phyloP scores from a whole-genome alignment of 2,329 filamentous ascomycete genomes.

The Sarocladium brachiariae region DNA sequence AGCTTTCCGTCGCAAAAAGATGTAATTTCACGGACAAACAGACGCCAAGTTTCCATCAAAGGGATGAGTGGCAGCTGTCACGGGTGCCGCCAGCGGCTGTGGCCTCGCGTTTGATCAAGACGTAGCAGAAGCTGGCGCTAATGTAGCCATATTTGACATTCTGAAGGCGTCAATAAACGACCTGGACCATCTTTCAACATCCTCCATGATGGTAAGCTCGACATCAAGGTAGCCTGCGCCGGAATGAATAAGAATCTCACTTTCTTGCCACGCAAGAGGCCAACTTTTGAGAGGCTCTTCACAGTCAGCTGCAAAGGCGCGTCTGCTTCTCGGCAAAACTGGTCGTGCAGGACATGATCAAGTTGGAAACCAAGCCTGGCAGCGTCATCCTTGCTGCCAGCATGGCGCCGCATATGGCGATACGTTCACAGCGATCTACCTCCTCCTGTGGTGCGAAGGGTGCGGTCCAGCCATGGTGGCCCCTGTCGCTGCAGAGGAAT shows the following conservation, averaged over 20 bases:
- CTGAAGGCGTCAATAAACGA: conserved; percentile 41
- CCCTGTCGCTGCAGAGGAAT: conserved; percentile 19
- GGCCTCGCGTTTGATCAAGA: conserved; percentile 52
- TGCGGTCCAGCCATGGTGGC: conserved; percentile 20
- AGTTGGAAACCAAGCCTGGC: conserved; percentile 40
- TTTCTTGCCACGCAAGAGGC: conserved; percentile 53
- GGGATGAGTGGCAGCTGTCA: conserved; percentile 35
- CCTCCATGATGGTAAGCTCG: conserved; percentile 41
- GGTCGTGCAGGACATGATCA: conserved; percentile 43
- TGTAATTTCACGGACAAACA: neutral
- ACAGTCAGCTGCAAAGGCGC: conserved; percentile 60
- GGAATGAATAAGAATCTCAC: conserved; percentile 52
- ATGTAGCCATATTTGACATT: conserved; percentile 54
- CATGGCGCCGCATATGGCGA: conserved; percentile 45
- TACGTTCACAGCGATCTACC: conserved; percentile 39
- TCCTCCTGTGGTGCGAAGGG: conserved; percentile 21
- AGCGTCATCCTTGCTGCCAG: conserved; percentile 48
- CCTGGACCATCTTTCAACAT: conserved; percentile 35
- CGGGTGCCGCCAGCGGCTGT: conserved; percentile 53
- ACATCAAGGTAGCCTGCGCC: conserved; percentile 52
- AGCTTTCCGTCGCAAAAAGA: neutral
- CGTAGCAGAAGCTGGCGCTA: too few species aligned
- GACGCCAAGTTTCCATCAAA: conserved; percentile 38
- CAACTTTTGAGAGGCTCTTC: conserved; percentile 58
- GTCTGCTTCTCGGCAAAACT: conserved; percentile 49